These are phyloP conservation scores for Hanseniaspora sp. DNA, from an alignment of 1,139 yeast species.

Conservation along the genomic window DNA sequence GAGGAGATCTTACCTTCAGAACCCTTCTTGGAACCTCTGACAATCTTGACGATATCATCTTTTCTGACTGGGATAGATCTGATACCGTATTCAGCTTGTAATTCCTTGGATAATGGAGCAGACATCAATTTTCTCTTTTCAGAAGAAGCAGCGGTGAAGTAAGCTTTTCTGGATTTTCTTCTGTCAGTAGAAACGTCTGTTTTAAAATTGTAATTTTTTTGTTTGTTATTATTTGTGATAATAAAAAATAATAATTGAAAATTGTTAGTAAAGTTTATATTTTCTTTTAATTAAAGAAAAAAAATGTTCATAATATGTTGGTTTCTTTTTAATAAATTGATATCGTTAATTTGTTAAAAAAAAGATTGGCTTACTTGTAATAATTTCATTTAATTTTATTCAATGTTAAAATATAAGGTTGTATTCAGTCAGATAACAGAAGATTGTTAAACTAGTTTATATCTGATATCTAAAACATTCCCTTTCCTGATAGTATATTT, in stretches of 20 bases:
- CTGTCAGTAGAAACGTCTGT: slow-evolving; percentile 98
- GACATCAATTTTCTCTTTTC: slow-evolving; percentile 92
- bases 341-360: too few relatives aligned
- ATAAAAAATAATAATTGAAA: slow-evolving; percentile 15
- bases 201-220: slow-evolving; percentile 21
- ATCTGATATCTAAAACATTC: too few relatives aligned
- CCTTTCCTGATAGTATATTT: too few relatives aligned
- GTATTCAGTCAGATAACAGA: too few relatives aligned
- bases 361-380: too few relatives aligned
- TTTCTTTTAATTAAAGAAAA: not conserved
- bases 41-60: slow-evolving; percentile 91
- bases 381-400: too few relatives aligned
- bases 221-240: slow-evolving; percentile 23
- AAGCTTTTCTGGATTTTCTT: slow-evolving; percentile 99
- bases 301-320: not conserved
- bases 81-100: slow-evolving; percentile 94
- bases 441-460: too few relatives aligned
- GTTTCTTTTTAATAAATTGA: too few relatives aligned
- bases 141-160: slow-evolving; percentile 96
- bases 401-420: too few relatives aligned
- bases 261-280: slow-evolving; percentile 1
- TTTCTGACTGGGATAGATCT: slow-evolving; percentile 96
- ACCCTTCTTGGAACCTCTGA: slow-evolving; percentile 99
- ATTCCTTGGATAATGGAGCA: slow-evolving; percentile 98
- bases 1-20: slow-evolving; percentile 97